Conservation (phyloP, 2,329 filamentous ascomycete genomes). For the Trichoderma gracile region DNA sequence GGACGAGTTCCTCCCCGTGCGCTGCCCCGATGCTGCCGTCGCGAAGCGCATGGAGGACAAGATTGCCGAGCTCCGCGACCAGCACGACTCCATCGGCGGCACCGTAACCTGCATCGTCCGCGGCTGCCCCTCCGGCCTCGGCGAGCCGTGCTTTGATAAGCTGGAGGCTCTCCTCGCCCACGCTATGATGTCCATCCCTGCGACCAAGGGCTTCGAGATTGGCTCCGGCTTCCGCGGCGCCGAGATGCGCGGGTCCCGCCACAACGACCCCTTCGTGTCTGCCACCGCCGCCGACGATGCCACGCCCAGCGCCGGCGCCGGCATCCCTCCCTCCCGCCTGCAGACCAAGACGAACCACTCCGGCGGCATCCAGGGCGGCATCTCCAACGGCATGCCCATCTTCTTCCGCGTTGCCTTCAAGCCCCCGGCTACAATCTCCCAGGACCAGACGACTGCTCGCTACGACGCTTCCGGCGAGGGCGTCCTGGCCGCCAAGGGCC, state of each 20-base stretch:
- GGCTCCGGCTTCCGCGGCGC: constrained; percentile 89
- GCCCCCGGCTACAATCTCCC: constrained; percentile 88
- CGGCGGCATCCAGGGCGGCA: constrained; percentile 92
- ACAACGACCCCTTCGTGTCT: constrained; percentile 71
- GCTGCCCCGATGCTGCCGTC: constrained; percentile 72
- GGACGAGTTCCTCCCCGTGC: constrained; percentile 80
- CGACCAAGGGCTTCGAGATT: constrained; percentile 93
- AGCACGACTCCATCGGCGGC: constrained; percentile 86
- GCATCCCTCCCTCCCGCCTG: constrained; percentile 42
- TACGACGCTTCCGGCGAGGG: constrained; percentile 74
- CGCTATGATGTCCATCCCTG: constrained; percentile 92
- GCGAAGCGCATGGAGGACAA: constrained; percentile 74
- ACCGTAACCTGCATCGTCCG: constrained; percentile 93
- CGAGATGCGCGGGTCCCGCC: constrained; percentile 80
- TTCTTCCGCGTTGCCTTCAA: constrained; percentile 97
- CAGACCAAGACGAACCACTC: constrained; percentile 80
- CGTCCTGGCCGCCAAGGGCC: constrained; percentile 82
- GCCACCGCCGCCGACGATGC: constrained; percentile 47
- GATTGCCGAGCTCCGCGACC: constrained; percentile 76
- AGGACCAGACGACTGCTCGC: constrained; percentile 78
- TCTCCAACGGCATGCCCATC: constrained; percentile 88
- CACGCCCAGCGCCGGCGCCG: constrained; percentile 36
- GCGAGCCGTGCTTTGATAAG: constrained; percentile 95
- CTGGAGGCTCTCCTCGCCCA: constrained; percentile 88
- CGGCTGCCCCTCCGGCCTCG: constrained; percentile 80